Base-by-base conservation (phyloP, 352 stramenopile genomes). In the Globisporangium sylvaticum region DNA sequence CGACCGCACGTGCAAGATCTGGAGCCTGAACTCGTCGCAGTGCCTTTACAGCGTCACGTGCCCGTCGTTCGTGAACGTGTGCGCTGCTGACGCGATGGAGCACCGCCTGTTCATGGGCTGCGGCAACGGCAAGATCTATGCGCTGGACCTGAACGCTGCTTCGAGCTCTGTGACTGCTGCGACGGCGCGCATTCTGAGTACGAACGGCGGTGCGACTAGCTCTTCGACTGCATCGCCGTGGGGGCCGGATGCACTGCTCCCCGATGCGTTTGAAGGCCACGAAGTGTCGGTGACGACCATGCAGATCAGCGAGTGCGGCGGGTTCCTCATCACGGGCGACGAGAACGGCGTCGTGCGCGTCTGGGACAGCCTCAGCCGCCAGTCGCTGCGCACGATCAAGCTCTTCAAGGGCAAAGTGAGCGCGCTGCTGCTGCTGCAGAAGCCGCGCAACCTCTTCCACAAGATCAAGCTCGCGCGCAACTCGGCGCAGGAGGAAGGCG, bases 1-100 rank as follows among this genome's bases (percentile, higher is more conserved):
- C 29, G 85, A 93, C 58, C 83, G 83, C 8, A 93, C 83, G 22
- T 88, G 79, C 76, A 93, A 93, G 67, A 86, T 93, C 48, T 93
- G 83, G 83, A 78, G 74, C 24, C 60, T 93, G 8, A 70, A 64
- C 58, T 84, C 80, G 20, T 70, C 71, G 12, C 75, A 89, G 60
- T 87, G 77, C 44, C 67, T 93, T 20, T 88, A 83, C 70, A 90
- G 74, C 58, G 73, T 90, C 22, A 89, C 85, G 48, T 91, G 79
- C 32, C 78, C 83, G 50, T 90, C 85, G 54, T 90, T 83, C 64
- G 71, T 90, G n/a, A 91, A 86, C 57, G 74, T 71, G 0, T 89
- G 78, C 56, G 66, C 83, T 39, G 70, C 78, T 14, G 85, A 93
- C 62, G 64, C 78, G 1, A 81, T 89, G 72, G 85, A 93, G 58